Evolutionary conservation across 2,329 filamentous ascomycete species (phyloP), one percentile per base, ranked within the genome.

Genomic region (Aspergillus proliferans): DNA sequence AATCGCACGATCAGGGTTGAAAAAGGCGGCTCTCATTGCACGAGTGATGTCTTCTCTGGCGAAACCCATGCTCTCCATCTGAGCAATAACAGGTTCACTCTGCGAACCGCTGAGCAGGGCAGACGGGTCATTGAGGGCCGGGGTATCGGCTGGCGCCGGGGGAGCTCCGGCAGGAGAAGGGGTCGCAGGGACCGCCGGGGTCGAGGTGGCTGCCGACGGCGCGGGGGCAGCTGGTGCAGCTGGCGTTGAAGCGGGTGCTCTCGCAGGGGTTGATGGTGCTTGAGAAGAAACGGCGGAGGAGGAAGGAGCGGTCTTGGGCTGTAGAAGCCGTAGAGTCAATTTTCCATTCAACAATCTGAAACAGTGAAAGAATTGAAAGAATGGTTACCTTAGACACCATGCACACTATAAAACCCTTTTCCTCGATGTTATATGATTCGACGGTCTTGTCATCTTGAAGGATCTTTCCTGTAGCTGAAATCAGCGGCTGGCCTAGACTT

Each of bases 321-420:
- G 65, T 50, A 26, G 26, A 46, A 44, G 14, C 6, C 34, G n/a
- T 47, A 30, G 45, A 51, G 54, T 54, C 43, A 57, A 47, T 43
- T 9, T 38, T 38, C 34, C 34, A 38, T 38, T n/a, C 34, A 38
- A n/a, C 34, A n/a, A 15, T 18, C 18, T 38, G n/a, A n/a, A 7
- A 19, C 6, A 38, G 34, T 9, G 12, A 30, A 30, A 10, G 24
- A 30, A 30, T 30, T 12, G 26, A 33, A 21, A 41, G 22, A 33
- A 41, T 14, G 6, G 71, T 55, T 76, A 95, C 91, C 87, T 97
- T 97, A 68, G 88, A 89, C 62, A 95, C 85, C 84, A 98, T 95
- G 76, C 93, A 98, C 52, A 98, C 93, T 63, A 98, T 90, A 70
- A 97, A 98, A 34, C 93, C 93, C 80, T 97, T 98, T 81, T 97